phyloP scores from a whole-genome alignment of 441 rosid genomes.

The Adansonia rubrostipa region DNA sequence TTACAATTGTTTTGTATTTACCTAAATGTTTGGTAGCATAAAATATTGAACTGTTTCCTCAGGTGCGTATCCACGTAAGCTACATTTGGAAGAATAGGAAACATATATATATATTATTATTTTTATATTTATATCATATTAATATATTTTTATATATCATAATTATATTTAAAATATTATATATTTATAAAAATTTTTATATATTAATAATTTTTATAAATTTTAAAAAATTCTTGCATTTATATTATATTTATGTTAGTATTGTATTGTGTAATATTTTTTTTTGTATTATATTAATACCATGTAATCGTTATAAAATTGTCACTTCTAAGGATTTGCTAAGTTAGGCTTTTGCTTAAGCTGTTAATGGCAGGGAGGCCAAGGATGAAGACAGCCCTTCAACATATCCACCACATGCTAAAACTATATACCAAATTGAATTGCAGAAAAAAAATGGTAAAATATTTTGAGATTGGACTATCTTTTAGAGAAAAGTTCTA shows the following conservation, averaged over 20 bases:
- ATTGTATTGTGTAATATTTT: no score
- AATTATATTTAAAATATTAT: no score
- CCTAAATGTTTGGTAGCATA: not conserved
- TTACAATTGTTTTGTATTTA: not conserved
- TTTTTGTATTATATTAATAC: not conserved
- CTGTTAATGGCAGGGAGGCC: not conserved
- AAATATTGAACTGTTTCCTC: not conserved
- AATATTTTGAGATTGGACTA: not conserved
- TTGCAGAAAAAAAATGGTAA: not conserved
- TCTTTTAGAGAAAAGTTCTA: no score
- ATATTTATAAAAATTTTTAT: no score
- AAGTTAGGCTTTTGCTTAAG: not conserved
- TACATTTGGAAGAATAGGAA: not conserved
- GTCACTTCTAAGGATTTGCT: not conserved
- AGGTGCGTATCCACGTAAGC: not conserved
- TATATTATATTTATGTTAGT: no score
- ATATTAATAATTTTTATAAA: no score
- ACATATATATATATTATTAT: not conserved
- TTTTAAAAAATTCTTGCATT: no score
- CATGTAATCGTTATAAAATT: no score
- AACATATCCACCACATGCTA: not conserved
- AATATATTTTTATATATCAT: no score
- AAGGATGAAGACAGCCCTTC: not conserved
- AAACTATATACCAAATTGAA: slow-evolving; percentile 1
- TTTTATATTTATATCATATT: no score